Base-by-base conservation (phyloP, 1,284 basidiomycete species). In the Fistulinella staudtii region DNA sequence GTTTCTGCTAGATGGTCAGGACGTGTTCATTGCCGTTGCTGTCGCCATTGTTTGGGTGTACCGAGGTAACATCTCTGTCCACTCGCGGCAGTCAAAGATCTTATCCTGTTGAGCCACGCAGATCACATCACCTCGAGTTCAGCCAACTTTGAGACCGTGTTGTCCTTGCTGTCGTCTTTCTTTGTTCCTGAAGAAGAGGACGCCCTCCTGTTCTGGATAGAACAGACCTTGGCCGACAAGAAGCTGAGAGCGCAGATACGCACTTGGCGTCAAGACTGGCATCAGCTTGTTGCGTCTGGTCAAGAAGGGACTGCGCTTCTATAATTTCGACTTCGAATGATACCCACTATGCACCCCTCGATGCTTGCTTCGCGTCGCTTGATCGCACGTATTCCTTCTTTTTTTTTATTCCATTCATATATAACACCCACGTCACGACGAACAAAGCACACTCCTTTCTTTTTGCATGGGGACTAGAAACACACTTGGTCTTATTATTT, bases 111-210 rank as follows among this genome's bases (percentile, higher is more conserved):
- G 44, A 22, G 10, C 33, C 11, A 20, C 53, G 85, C 53, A 90
- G 89, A 89, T 63, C 80, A 88, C 47, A 85, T 93, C 53, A 82
- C 84, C 5, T 78, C 86, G 8, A 68, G 69, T 23, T 64, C 78
- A 14, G 91, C 92, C n/a, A 89, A 79, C 53, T 96, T 97, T 63
- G 93, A 97, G 67, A 92, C 86, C 3, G 82, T 95, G 28, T 71
- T 96, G 8, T 92, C 89, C 10, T 70, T 93, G 20, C 69, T 97
- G 3, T 93, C 90, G 2, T 93, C 89, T 8, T 94, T 91, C 69
- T 97, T 94, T 59, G 81, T 95, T 5, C 86, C 89, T 1, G 87
- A 93, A 63, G 82, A 91, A 60, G 93, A 96, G 52, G 80, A 96
- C 56, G 70, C 71, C 1, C 71, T 94, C 30, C 66, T 96, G 54